Evolutionary conservation across 768 basidiomycete genomes (phyloP).

Genomic region (Epithele typhae): DNA sequence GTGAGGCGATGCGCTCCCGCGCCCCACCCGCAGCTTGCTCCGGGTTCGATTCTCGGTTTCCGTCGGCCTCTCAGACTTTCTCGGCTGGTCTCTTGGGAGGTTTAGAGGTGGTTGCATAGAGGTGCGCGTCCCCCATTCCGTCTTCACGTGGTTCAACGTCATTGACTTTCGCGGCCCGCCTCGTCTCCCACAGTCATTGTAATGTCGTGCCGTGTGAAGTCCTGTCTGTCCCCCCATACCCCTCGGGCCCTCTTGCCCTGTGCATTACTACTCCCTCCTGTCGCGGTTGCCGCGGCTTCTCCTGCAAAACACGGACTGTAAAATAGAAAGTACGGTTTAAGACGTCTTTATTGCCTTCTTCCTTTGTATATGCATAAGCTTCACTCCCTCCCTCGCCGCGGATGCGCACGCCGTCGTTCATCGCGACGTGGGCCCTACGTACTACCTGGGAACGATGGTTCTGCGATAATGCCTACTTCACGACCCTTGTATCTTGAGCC

Average conservation of each 20-base stretch:
- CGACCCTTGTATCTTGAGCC: too few relatives aligned
- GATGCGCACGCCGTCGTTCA: too few relatives aligned
- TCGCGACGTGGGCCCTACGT: too few relatives aligned
- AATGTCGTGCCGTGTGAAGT: not conserved
- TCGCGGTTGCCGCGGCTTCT: not conserved
- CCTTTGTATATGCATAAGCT: not conserved
- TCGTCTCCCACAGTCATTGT: not conserved
- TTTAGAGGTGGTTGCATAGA: constrained; percentile 7
- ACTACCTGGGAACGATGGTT: too few relatives aligned
- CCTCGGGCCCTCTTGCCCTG: constrained; percentile 7
- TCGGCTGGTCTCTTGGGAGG: constrained; percentile 9
- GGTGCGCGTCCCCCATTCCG: too few relatives aligned
- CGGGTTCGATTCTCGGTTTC: not conserved
- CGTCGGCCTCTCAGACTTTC: not conserved
- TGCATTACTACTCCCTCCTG: constrained; percentile 10
- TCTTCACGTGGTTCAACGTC: too few relatives aligned
- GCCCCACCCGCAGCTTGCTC: not conserved
- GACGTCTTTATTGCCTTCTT: not conserved
- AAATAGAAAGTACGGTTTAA: constrained; percentile 12
- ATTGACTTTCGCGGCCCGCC: not conserved
- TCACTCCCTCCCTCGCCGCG: not conserved
- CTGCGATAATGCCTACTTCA: too few relatives aligned
- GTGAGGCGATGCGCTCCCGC: constrained; percentile 30
- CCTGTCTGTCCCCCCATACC: constrained; percentile 10
- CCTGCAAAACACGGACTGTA: constrained; percentile 9